These are phyloP conservation scores for Mortierella sp. DNA, from an alignment of 371 early-diverging fungal genomes.

Conservation along the genomic window DNA sequence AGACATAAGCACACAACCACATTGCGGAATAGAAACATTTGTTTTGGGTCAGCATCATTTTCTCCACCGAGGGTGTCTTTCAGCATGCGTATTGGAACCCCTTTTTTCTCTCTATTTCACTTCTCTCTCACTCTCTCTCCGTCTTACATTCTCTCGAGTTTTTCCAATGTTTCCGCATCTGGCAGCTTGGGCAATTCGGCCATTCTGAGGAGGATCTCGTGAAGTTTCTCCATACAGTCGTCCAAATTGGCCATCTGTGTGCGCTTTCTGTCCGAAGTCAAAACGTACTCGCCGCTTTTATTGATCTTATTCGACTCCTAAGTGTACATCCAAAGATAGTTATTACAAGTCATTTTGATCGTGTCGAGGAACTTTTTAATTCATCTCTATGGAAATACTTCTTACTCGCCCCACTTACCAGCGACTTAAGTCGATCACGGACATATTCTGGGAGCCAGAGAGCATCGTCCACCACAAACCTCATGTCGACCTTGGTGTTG, in stretches of 20 bases:
- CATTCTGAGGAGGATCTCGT: constrained; percentile 70
- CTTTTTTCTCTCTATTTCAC: background rate
- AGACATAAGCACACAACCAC: background rate
- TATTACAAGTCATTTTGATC: no score
- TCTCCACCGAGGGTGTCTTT: background rate
- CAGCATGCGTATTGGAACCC: background rate
- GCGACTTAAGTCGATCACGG: constrained; percentile 57
- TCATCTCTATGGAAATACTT: no score
- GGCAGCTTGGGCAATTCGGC: constrained; percentile 80
- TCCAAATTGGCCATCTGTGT: constrained; percentile 84
- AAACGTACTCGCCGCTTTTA: constrained; percentile 77
- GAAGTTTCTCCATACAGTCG: constrained; percentile 83
- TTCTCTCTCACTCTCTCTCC: background rate
- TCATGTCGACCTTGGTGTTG: constrained; percentile 87
- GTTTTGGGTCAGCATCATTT: background rate
- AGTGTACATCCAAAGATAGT: background rate
- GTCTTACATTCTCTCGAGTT: constrained; percentile 75
- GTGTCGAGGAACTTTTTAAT: no score
- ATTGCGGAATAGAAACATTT: background rate
- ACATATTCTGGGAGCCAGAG: constrained; percentile 86
- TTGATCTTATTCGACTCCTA: constrained; percentile 71
- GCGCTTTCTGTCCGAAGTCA: constrained; percentile 83
- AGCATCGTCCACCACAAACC: constrained; percentile 72
- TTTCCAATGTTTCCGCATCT: constrained; percentile 67
- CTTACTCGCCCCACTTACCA: constrained; percentile 36